phyloP scores from a whole-genome alignment of 306 rosid genomes.

The Boehmeria nivea region DNA sequence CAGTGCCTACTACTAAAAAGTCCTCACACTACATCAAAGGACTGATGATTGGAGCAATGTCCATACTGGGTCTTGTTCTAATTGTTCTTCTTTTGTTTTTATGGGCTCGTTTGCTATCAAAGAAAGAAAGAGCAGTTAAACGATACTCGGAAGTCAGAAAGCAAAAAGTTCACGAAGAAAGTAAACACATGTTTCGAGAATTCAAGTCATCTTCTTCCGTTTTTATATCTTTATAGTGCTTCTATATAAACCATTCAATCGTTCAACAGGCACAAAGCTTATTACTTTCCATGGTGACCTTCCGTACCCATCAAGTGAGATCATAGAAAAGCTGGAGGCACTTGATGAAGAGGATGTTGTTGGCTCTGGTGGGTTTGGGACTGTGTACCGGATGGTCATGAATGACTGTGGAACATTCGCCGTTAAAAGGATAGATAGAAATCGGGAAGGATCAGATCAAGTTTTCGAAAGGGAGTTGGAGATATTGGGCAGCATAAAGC shows the following conservation, averaged over 20 bases:
- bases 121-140: constrained; percentile 71
- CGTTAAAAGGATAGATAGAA: constrained; percentile 77
- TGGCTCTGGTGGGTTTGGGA: constrained; percentile 91
- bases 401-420: constrained; percentile 86
- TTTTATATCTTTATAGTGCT: too few species aligned
- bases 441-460: constrained; percentile 73
- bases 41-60: constrained; percentile 68
- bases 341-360: constrained; percentile 70
- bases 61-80: constrained; percentile 50
- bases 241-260: too few species aligned
- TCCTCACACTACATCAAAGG: constrained; percentile 72
- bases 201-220: too few species aligned
- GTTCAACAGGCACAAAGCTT: constrained; percentile 59
- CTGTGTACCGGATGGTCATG: constrained; percentile 93
- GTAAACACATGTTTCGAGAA: too few species aligned
- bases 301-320: constrained; percentile 75
- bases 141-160: constrained; percentile 68
- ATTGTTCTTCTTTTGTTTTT: constrained; percentile 52
- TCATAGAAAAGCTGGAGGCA: constrained; percentile 81
- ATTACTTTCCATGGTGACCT: constrained; percentile 93
- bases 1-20: constrained; percentile 70
- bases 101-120: constrained; percentile 57
- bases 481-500: constrained; percentile 85
- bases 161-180: constrained; percentile 57
- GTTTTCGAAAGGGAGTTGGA: constrained; percentile 86